Conservation (phyloP, 345 rosid species). For the Murraya paniculata region DNA sequence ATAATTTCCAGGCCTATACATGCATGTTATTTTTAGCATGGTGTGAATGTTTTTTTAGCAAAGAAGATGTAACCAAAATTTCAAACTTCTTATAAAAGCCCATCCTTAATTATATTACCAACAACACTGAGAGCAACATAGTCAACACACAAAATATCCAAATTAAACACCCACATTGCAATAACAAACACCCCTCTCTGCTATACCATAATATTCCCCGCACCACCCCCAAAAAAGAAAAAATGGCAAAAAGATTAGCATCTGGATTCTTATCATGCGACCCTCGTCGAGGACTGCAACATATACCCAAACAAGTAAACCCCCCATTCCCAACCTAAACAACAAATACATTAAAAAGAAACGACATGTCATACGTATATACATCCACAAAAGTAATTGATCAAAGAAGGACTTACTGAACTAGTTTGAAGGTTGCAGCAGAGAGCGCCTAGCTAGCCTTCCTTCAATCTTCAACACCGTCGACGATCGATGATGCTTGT, state of each 20-base stretch:
- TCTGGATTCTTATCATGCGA: conserved; percentile 8
- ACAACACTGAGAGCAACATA: not conserved
- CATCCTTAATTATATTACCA: not conserved
- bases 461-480: conserved; percentile 23
- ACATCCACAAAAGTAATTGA: conserved; percentile 23
- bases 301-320: conserved; percentile 16
- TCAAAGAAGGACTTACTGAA: conserved; percentile 31
- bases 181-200: conserved; percentile 43
- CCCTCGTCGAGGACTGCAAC: conserved; percentile 25
- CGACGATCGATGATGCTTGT: conserved; percentile 25
- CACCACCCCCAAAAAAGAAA: not conserved
- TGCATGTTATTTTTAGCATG: not conserved
- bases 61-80: not conserved
- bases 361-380: conserved; percentile 30
- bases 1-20: not conserved
- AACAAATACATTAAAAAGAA: conserved; percentile 21
- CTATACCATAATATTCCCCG: conserved; percentile 41
- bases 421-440: conserved; percentile 32
- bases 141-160: conserved; percentile 13
- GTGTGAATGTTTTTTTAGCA: not conserved
- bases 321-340: conserved; percentile 21
- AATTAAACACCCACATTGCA: conserved; percentile 24
- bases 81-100: not conserved
- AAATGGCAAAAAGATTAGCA: conserved; percentile 18
- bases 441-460: conserved; percentile 16